phyloP scores from a whole-genome alignment of 116 monocot species.

The Phalaenopsis hybrid region DNA sequence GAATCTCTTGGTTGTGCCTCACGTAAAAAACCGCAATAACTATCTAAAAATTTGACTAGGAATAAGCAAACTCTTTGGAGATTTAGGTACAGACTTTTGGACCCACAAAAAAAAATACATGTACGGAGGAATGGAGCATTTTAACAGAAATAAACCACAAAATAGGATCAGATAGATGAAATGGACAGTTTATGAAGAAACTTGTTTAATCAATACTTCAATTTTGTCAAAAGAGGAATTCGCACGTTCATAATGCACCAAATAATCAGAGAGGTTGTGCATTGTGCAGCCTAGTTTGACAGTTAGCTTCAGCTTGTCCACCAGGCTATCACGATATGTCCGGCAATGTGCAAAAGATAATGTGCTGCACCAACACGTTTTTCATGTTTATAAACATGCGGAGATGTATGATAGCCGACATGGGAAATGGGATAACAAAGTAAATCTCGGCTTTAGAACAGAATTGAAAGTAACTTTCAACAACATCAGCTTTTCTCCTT shows the following conservation, averaged over 20 bases:
- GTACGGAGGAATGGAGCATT: background rate
- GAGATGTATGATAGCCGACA: background rate
- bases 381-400: background rate
- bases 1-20: too few relatives aligned
- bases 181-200: background rate
- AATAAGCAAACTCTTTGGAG: too few relatives aligned
- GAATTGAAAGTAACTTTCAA: background rate
- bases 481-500: background rate
- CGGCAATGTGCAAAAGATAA: background rate
- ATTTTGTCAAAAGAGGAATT: background rate
- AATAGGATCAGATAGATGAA: slow-evolving; percentile 1
- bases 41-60: too few relatives aligned
- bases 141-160: background rate
- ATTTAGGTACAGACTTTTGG: too few relatives aligned
- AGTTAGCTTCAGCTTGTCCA: background rate
- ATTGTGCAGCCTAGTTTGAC: background rate
- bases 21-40: too few relatives aligned
- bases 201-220: background rate
- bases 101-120: background rate
- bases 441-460: background rate
- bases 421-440: background rate
- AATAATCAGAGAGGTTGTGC: background rate
- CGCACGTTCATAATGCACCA: background rate
- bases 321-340: background rate
- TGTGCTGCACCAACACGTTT: background rate